Evolutionary conservation across 345 rosid genomes (phyloP), one percentile per base, ranked within the genome.

Genomic region (Salix caprea): DNA sequence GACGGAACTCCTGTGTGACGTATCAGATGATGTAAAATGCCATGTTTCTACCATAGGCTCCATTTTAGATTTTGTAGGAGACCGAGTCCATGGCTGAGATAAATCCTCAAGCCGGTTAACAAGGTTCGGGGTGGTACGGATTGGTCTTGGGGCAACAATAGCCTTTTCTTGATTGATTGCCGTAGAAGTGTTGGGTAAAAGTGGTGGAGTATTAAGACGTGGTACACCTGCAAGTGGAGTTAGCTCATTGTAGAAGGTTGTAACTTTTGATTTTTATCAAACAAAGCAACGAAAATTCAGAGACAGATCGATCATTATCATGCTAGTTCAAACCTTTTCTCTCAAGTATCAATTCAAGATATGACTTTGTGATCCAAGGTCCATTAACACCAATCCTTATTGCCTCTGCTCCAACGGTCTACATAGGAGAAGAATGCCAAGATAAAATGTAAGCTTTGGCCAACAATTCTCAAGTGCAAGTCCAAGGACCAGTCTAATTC

Each of bases 41-140:
- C 97, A 96, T 4, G 96, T 87, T 76, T 91, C 95, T 74, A 91
- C 84, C 70, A 92, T 80, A 52, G 97, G 98, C 76, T 96, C 99
- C 95, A 87, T 92, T 88, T 92, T 88, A 60, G 97, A 89, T 86
- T 96, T 96, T 69, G 99, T 96, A 14, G 99, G 98, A 81, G 99
- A 96, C 69, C 99, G 95, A 79, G 99, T 96, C 99, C 98, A 96
- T 69, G 98, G 98, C 78, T 89, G 98, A 71, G 99, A 90, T 78
- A 94, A 82, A 91, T 94, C 98, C 86, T 96, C 99, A 71, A 96
- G 92, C 77, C 76, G 87, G 67, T 86, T 90, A 74, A 88, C 91
- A 82, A 88, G 78, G 86, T 89, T 88, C 79, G 94, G 80, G 78
- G 90, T 87, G 64, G 92, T 93, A 67, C 98, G 94, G 74, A 96